Conservation (phyloP, 2,329 filamentous ascomycete species). For the Sporothrix dimorphospora region DNA sequence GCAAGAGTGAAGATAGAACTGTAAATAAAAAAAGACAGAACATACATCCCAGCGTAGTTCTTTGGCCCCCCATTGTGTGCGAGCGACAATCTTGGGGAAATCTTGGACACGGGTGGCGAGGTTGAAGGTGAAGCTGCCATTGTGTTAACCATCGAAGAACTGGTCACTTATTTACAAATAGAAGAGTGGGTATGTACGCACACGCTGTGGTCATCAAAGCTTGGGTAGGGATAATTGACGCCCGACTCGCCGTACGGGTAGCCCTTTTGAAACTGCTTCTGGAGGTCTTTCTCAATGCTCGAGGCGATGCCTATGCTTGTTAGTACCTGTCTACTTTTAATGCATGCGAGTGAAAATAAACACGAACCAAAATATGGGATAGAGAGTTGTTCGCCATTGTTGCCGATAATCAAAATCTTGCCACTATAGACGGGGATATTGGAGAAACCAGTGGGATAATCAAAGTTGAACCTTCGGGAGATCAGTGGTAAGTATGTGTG, state of each 20-base stretch:
- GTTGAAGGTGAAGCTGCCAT: conserved; percentile 35
- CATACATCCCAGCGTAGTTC: conserved; percentile 39
- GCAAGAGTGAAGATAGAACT: not conserved
- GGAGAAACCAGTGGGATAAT: conserved; percentile 17
- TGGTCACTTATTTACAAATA: no score
- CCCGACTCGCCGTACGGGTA: conserved; percentile 22
- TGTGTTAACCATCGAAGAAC: no score
- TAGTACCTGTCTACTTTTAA: not conserved
- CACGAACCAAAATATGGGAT: conserved; percentile 30
- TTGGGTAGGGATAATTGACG: conserved; percentile 18
- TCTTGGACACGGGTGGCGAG: conserved; percentile 36
- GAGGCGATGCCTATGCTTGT: not conserved
- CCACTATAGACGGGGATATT: conserved; percentile 43
- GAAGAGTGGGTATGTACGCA: no score
- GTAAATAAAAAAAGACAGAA: not conserved
- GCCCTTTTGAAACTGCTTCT: conserved; percentile 28
- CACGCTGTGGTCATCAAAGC: conserved; percentile 19
- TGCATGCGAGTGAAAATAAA: not conserved
- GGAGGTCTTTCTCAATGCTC: conserved; percentile 20
- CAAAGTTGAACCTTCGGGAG: conserved; percentile 35
- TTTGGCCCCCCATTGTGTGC: conserved; percentile 28
- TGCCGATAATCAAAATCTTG: conserved; percentile 40
- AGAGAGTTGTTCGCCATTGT: conserved; percentile 38
- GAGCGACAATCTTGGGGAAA: conserved; percentile 38
- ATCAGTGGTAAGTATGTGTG: not conserved